phyloP scores from a whole-genome alignment of 2,329 filamentous ascomycete genomes.

The Diaporthe sp. region DNA sequence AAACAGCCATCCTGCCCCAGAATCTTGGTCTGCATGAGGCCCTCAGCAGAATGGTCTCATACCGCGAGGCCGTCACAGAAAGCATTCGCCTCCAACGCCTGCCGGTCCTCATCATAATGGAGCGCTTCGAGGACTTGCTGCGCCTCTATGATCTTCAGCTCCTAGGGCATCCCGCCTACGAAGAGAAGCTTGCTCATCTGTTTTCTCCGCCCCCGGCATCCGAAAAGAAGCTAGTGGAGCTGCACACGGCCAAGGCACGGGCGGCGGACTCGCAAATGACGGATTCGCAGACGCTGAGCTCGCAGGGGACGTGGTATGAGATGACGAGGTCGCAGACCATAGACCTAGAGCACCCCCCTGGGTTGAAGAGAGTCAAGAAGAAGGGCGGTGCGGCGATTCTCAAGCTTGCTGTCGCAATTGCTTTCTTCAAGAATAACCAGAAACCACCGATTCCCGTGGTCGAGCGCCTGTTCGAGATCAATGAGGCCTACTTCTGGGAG shows the following conservation, averaged over 20 bases:
- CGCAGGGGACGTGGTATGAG: not conserved
- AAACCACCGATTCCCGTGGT: slow-evolving; percentile 24
- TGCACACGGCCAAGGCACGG: not conserved
- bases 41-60: slow-evolving; percentile 1
- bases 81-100: slow-evolving; percentile 22
- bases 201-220: slow-evolving; percentile 3
- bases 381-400: slow-evolving; percentile 30
- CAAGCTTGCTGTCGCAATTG: slow-evolving; percentile 13
- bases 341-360: not conserved
- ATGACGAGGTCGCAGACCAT: slow-evolving; percentile 15
- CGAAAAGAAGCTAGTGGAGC: not conserved
- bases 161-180: slow-evolving; percentile 15
- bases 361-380: slow-evolving; percentile 33
- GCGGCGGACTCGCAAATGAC: not conserved
- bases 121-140: slow-evolving; percentile 28
- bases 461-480: slow-evolving; percentile 28
- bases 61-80: slow-evolving; percentile 29
- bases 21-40: not conserved
- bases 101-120: slow-evolving; percentile 30
- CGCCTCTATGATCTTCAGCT: slow-evolving; percentile 23
- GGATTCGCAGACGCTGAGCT: slow-evolving; percentile 4
- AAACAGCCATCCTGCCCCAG: not conserved
- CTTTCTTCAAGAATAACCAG: slow-evolving; percentile 28
- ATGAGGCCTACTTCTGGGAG: slow-evolving; percentile 29
- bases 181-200: not conserved